A percentile compares a stretch with the other conserved stretches of the same genome.
Evolutionary conservation across 495 filamentous ascomycete species (phyloP).

Genomic region (Trichodelitschia bisporula): DNA sequence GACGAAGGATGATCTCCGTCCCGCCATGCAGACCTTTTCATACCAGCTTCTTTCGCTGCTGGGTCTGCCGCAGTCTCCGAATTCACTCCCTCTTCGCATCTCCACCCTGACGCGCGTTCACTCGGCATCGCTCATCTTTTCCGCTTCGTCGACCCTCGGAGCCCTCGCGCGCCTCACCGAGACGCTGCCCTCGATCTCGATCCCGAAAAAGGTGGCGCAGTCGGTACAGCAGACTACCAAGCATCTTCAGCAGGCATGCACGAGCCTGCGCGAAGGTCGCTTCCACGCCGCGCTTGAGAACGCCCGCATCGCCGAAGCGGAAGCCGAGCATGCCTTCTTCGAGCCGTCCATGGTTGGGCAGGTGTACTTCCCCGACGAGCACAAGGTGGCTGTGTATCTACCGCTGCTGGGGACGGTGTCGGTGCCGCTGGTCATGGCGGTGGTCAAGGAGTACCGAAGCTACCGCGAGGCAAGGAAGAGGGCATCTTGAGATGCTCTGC

Average conservation of each 20-base stretch:
- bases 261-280: slow-evolving; percentile 36
- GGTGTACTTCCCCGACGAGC: slow-evolving; percentile 92
- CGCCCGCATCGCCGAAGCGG: slow-evolving; percentile 60
- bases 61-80: slow-evolving; percentile 57
- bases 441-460: slow-evolving; percentile 53
- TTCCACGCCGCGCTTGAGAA: slow-evolving; percentile 46
- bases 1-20: slow-evolving; percentile 36
- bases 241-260: slow-evolving; percentile 54
- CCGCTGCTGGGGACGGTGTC: slow-evolving; percentile 79
- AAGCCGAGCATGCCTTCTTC: slow-evolving; percentile 89
- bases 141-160: slow-evolving; percentile 83
- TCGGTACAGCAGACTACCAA: slow-evolving; percentile 58
- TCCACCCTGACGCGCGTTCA: slow-evolving; percentile 64
- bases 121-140: slow-evolving; percentile 65
- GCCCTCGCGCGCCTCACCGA: slow-evolving; percentile 67
- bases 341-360: slow-evolving; percentile 99
- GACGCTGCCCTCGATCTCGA: slow-evolving; percentile 71
- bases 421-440: slow-evolving; percentile 64
- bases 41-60: slow-evolving; percentile 78
- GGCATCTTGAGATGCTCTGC: too few relatives aligned
- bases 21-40: slow-evolving; percentile 70
- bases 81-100: slow-evolving; percentile 60
- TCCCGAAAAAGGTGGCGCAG: slow-evolving; percentile 63
- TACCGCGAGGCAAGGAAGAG: too few relatives aligned
- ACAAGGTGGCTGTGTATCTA: slow-evolving; percentile 93